Base-by-base conservation (phyloP, 202 grass and related monocot species). In the Zizania palustris region DNA sequence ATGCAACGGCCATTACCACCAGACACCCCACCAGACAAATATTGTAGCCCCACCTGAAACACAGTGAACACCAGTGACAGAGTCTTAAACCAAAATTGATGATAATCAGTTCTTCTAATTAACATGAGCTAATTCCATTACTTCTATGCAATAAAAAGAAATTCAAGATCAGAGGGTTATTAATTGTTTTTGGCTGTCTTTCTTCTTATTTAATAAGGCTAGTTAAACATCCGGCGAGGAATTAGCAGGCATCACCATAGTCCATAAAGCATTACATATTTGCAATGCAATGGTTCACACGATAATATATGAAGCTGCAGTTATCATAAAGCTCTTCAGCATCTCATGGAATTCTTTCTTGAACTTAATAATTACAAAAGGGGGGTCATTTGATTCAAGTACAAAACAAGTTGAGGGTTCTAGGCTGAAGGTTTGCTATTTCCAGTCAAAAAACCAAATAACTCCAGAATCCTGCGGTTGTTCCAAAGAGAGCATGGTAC, bases 1-100 rank as follows among this genome's bases (percentile, higher is more conserved):
- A 97, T 85, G 40, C 93, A 97, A 72, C 93, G 90, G 67, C 70
- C 90, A 93, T 97, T 97, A 22, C 90, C 86, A 78, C 93, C 93
- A 68, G 83, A 87, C 76, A 97, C 87, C 69, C 89, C 79, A 76
- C 91, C 86, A 54, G 90, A 93, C 46, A 97, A 85, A 79, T 89
- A 93, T 66, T 97, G 90, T 74, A 97, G 93, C 42, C 93, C 93
- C 45, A 97, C 90, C 93, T 97, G 82, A 89, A 66, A 83, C 5
- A 78, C 58, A 60, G 60, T 7, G 3, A 61, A 80, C 6, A 37
- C 45, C 5, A 73, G 7, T 63, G 49, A 28, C 28, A 28, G 45
- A 77, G 22, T 48, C 8, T 42, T 72, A 6, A 45, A 75, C 76
- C 3, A 71, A 90, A 79, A 65, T 60, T 73, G 42, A 54, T 16